Conservation (phyloP, 2,329 filamentous ascomycete species). For the Phoma sp. region DNA sequence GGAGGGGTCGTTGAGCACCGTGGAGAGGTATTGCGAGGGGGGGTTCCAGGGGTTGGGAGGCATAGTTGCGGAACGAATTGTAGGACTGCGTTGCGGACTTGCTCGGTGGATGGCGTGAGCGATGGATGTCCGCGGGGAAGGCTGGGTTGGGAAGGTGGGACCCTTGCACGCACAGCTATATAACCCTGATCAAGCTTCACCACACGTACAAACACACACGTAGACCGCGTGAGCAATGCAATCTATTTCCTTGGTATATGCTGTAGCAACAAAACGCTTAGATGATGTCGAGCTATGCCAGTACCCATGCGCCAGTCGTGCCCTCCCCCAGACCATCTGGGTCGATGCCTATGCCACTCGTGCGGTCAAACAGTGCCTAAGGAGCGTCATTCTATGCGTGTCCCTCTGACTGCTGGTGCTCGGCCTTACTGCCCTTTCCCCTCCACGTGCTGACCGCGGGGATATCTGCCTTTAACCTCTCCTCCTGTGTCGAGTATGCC, state of each 20-base stretch:
- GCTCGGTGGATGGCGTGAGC: conserved; percentile 9
- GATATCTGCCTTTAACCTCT: conserved; percentile 88
- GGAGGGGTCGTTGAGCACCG: conserved; percentile 18
- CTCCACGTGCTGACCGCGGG: conserved; percentile 96
- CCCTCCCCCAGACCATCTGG: not conserved
- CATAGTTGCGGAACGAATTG: conserved; percentile 3
- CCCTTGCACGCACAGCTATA: not conserved
- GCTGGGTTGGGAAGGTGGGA: conserved; percentile 31
- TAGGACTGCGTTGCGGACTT: conserved; percentile 11
- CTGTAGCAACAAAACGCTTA: conserved; percentile 13
- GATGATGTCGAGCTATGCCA: conserved; percentile 13
- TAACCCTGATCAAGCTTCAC: no score
- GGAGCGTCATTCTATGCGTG: conserved; percentile 20
- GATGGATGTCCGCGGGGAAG: conserved; percentile 28
- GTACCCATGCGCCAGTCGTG: conserved; percentile 6
- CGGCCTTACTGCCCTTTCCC: conserved; percentile 89
- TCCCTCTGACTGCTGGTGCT: conserved; percentile 68
- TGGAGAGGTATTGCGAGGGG: conserved; percentile 13
- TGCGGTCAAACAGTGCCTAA: conserved; percentile 16
- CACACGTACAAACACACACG: no score
- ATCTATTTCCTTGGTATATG: conserved; percentile 11
- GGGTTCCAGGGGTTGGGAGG: not conserved
- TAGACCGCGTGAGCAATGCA: not conserved
- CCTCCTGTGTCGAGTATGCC: conserved; percentile 91
- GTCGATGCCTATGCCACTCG: not conserved